Conservation (phyloP, 805 yeast species). For the Suhomyces sp. region DNA sequence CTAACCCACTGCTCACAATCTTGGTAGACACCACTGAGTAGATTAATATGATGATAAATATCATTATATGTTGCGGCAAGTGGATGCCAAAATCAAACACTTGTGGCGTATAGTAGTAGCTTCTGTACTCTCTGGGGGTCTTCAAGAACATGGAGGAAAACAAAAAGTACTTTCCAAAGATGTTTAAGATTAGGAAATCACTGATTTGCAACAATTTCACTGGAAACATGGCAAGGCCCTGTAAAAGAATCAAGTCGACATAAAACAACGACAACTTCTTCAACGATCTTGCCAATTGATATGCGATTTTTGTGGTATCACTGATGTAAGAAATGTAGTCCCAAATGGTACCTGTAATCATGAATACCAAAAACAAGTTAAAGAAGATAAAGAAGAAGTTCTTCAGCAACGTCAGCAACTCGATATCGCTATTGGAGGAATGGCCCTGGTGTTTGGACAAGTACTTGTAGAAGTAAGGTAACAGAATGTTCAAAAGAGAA, state of each 20-base stretch:
- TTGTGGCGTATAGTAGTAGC: constrained; percentile 54
- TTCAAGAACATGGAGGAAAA: constrained; percentile 37
- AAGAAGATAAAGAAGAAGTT: constrained; percentile 60
- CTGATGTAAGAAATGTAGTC: constrained; percentile 56
- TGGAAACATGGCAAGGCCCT: constrained; percentile 66
- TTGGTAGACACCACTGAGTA: constrained; percentile 62
- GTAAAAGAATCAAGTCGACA: constrained; percentile 61
- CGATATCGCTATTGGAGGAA: constrained; percentile 56
- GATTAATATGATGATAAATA: constrained; percentile 55
- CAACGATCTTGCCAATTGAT: constrained; percentile 50
- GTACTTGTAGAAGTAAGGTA: constrained; percentile 55
- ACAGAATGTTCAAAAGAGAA: constrained; percentile 48
- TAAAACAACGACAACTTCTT: constrained; percentile 52
- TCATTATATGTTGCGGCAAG: constrained; percentile 59
- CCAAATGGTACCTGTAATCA: constrained; percentile 59
- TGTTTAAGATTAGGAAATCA: constrained; percentile 46
- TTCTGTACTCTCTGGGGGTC: constrained; percentile 52
- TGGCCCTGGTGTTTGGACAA: constrained; percentile 52
- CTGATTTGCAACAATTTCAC: constrained; percentile 54
- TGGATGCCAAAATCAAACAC: constrained; percentile 60
- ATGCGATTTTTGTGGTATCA: constrained; percentile 59
- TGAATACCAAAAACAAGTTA: constrained; percentile 59
- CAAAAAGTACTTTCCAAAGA: constrained; percentile 36
- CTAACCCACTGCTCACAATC: constrained; percentile 55
- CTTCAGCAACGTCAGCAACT: constrained; percentile 53